phyloP scores from a whole-genome alignment of 1,139 yeast species.

The Kurtzmaniella natalensis region DNA sequence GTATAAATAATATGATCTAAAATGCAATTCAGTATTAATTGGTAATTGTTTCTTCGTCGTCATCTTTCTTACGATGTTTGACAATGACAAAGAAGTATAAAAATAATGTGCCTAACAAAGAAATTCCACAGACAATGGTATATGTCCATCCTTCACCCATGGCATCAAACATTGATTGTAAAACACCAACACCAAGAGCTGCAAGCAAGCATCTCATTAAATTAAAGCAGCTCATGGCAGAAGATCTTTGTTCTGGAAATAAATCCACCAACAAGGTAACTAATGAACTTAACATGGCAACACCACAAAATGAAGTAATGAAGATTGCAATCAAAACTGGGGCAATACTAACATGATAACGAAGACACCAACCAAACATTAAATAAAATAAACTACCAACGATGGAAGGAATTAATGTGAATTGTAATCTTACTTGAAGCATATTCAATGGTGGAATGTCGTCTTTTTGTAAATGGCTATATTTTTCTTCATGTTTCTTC shows the following conservation, averaged over 20 bases:
- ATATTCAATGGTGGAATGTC: slow-evolving; percentile 25
- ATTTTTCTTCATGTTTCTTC: slow-evolving; percentile 15
- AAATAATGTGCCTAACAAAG: slow-evolving; percentile 7
- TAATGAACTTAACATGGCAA: slow-evolving; percentile 19
- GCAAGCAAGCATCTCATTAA: slow-evolving; percentile 16
- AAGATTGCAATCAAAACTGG: slow-evolving; percentile 30
- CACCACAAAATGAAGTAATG: slow-evolving; percentile 20
- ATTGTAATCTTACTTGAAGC: slow-evolving; percentile 22
- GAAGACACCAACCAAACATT: slow-evolving; percentile 40
- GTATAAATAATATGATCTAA: background rate
- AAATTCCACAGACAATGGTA: slow-evolving; percentile 18
- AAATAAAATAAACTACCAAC: slow-evolving; percentile 22
- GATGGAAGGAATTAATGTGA: slow-evolving; percentile 22
- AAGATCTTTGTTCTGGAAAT: slow-evolving; percentile 26
- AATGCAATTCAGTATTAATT: background rate
- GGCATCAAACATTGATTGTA: slow-evolving; percentile 16
- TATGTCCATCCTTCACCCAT: slow-evolving; percentile 22
- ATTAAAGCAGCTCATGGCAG: slow-evolving; percentile 26
- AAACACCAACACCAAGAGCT: slow-evolving; percentile 19
- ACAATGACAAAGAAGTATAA: background rate
- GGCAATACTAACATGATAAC: slow-evolving; percentile 20
- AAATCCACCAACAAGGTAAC: slow-evolving; percentile 28
- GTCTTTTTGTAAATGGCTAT: slow-evolving; percentile 11
- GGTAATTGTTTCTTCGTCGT: background rate
- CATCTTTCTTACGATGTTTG: background rate